Conservation (phyloP, 2,329 filamentous ascomycete genomes). For the Aureobasidium musti region DNA sequence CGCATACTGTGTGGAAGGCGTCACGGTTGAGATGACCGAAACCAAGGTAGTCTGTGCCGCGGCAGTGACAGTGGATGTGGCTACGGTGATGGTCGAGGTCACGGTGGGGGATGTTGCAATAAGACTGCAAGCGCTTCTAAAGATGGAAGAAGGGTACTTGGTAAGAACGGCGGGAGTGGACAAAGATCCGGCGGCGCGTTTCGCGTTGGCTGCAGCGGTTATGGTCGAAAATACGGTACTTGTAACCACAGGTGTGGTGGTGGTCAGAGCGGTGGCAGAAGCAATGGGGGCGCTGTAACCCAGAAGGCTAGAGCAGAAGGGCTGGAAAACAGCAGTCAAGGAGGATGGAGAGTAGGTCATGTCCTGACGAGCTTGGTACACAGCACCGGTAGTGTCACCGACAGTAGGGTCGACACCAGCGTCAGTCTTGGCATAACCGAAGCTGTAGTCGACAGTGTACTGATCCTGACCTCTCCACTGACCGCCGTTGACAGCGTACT, state of each 20-base stretch:
- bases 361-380: constrained; percentile 22
- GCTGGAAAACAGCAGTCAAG: no score
- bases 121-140: constrained; percentile 30
- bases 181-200: no score
- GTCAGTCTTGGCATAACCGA: constrained; percentile 24
- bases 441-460: constrained; percentile 30
- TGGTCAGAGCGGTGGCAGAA: no score
- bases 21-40: no score
- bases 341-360: no score
- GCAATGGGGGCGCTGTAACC: no score
- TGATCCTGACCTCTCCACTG: constrained; percentile 30
- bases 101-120: constrained; percentile 12
- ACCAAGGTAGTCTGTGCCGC: not conserved
- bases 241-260: not conserved
- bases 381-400: constrained; percentile 19
- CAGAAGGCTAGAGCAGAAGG: no score
- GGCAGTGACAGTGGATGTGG: not conserved
- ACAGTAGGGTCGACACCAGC: not conserved
- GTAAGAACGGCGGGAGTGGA: constrained; percentile 21
- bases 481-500: constrained; percentile 33
- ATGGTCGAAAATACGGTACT: constrained; percentile 1
- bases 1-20: no score
- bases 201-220: not conserved
- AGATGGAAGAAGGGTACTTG: constrained; percentile 27
- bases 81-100: constrained; percentile 4